These are phyloP conservation scores for Rhinocladiella similis DNA, from an alignment of 2,329 filamentous ascomycete species.

Conservation along the genomic window DNA sequence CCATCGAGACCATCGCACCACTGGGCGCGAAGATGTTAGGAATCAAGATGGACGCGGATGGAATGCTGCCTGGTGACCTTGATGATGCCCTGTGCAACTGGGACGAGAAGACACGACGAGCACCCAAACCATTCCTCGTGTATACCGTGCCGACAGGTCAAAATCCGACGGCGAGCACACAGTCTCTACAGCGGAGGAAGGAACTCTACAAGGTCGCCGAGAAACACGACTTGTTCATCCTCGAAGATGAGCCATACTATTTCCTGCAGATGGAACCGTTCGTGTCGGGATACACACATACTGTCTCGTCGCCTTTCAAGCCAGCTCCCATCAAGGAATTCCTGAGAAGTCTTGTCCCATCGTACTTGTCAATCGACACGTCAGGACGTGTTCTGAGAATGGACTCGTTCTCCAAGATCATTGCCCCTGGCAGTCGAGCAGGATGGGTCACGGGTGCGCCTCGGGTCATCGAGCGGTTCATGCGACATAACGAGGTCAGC, in stretches of 20 bases:
- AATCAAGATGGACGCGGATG: conserved; percentile 66
- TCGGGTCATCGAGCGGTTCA: conserved; percentile 79
- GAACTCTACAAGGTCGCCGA: conserved; percentile 76
- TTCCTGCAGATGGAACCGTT: conserved; percentile 84
- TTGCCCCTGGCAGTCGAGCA: conserved; percentile 75
- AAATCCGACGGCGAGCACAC: conserved; percentile 87
- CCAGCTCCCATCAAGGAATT: conserved; percentile 66
- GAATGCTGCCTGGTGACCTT: conserved; percentile 62
- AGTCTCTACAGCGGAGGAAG: conserved; percentile 64
- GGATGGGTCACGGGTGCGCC: conserved; percentile 90
- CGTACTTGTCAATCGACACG: conserved; percentile 74
- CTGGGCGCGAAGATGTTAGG: conserved; percentile 62
- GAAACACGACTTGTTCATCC: conserved; percentile 81
- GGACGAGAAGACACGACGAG: conserved; percentile 58
- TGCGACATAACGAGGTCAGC: conserved; percentile 77
- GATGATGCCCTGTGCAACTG: conserved; percentile 66
- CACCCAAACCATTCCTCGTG: conserved; percentile 65
- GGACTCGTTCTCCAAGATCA: conserved; percentile 91
- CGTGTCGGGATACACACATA: conserved; percentile 42
- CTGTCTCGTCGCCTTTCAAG: conserved; percentile 51
- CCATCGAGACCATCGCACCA: conserved; percentile 64
- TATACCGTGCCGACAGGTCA: conserved; percentile 80
- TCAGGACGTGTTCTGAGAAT: conserved; percentile 88
- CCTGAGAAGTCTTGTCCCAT: conserved; percentile 69
- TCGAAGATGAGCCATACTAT: conserved; percentile 95